Percentiles rank a stretch among this genome's conserved stretches.
Evolutionary conservation across 768 basidiomycete genomes (phyloP).

Genomic region (Phlebiopsis flavidoalba): DNA sequence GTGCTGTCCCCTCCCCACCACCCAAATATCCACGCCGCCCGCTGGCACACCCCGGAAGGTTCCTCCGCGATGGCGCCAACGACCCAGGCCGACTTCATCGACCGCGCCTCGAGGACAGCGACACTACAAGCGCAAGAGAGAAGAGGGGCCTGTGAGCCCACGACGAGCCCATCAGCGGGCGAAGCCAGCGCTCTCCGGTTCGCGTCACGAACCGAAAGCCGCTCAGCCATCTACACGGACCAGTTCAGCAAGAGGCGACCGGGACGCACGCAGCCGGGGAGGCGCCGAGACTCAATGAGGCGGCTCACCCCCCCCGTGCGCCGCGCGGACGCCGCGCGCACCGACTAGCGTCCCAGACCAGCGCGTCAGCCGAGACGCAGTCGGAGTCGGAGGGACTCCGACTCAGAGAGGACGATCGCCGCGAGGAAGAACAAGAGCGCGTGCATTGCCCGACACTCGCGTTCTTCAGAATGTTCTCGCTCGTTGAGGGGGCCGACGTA

Average conservation of each 20-base stretch:
- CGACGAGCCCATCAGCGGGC: not conserved
- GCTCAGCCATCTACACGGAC: no score
- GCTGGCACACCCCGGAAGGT: no score
- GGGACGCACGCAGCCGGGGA: conserved; percentile 4
- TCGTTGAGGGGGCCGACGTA: conserved; percentile 88
- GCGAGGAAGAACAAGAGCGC: conserved; percentile 13
- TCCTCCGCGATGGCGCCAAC: no score
- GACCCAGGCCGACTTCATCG: no score
- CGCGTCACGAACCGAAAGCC: no score
- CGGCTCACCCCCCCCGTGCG: conserved; percentile 28
- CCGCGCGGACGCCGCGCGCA: conserved; percentile 24
- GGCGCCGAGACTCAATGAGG: no score
- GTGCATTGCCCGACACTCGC: conserved; percentile 26
- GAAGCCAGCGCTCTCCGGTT: conserved; percentile 32
- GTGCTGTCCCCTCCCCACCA: conserved; percentile 38
- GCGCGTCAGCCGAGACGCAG: conserved; percentile 6
- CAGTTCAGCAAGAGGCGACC: conserved; percentile 61
- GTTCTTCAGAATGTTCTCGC: conserved; percentile 63
- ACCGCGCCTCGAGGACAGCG: no score
- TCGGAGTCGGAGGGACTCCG: conserved; percentile 21
- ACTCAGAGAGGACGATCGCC: conserved; percentile 13
- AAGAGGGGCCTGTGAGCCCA: no score
- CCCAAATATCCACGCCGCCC: no score
- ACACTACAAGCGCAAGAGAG: no score
- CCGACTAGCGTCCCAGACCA: conserved; percentile 11